A percentile compares a stretch with the other conserved stretches of the same genome.
Evolutionary conservation across 1,284 basidiomycete species (phyloP).

Genomic region (Limonomyces culmigenus): DNA sequence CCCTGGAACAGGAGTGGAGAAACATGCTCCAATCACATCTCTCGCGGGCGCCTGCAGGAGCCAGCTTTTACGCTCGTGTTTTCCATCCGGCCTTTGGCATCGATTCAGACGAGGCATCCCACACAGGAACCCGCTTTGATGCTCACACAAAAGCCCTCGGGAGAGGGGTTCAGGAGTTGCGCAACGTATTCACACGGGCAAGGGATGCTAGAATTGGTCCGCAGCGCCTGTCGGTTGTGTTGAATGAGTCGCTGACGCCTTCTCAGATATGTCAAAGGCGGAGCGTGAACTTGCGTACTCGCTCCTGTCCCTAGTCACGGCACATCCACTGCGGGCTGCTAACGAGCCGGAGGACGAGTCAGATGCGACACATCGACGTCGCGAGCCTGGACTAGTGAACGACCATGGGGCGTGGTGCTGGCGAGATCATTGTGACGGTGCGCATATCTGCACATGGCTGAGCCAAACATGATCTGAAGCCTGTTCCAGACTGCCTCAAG

Average conservation of each 20-base stretch:
- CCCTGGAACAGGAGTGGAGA: constrained; percentile 77
- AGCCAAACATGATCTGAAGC: background rate
- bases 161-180: constrained; percentile 47
- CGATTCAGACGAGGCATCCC: constrained; percentile 49
- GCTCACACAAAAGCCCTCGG: constrained; percentile 46
- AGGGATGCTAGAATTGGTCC: constrained; percentile 52
- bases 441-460: constrained; percentile 2
- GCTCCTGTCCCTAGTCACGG: constrained; percentile 50
- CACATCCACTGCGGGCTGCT: constrained; percentile 37
- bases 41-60: constrained; percentile 40
- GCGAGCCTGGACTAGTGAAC: constrained; percentile 39
- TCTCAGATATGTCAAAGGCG: constrained; percentile 53
- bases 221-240: constrained; percentile 10
- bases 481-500: constrained; percentile 48
- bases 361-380: constrained; percentile 20
- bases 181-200: constrained; percentile 40
- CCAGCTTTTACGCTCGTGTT: constrained; percentile 61
- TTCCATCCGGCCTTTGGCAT: constrained; percentile 77
- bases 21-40: constrained; percentile 43
- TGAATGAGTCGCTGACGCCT: background rate
- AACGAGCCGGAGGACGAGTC: constrained; percentile 30
- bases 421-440: constrained; percentile 58
- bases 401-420: constrained; percentile 75
- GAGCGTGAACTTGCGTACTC: constrained; percentile 56
- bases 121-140: constrained; percentile 42